phyloP scores from a whole-genome alignment of 768 basidiomycete species.

The Lyophyllum shimeji region DNA sequence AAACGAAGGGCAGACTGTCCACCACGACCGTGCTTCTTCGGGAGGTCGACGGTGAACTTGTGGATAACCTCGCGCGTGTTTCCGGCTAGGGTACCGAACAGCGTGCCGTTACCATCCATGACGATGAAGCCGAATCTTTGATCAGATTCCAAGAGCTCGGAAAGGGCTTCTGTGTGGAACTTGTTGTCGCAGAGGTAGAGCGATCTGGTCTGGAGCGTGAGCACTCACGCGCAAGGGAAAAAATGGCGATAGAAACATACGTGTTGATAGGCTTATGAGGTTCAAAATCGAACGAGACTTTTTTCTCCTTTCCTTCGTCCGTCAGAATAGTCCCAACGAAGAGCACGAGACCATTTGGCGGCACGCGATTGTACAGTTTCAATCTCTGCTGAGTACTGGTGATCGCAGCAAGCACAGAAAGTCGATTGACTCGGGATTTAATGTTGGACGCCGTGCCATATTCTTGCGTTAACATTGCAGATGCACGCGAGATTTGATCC shows the following conservation, averaged over 20 bases:
- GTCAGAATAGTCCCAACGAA: constrained; percentile 98
- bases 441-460: constrained; percentile 99
- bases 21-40: constrained; percentile 99
- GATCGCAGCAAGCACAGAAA: constrained; percentile 96
- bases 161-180: constrained; percentile 97
- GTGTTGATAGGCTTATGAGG: constrained; percentile 99
- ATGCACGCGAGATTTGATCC: constrained; percentile 94
- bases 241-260: constrained; percentile 43
- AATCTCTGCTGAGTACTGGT: constrained; percentile 97
- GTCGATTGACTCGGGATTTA: constrained; percentile 97
- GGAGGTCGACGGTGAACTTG: constrained; percentile 98
- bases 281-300: constrained; percentile 97
- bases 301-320: constrained; percentile 99
- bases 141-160: constrained; percentile 95
- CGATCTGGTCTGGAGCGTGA: constrained; percentile 51
- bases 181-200: constrained; percentile 99
- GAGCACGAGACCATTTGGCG: constrained; percentile 94
- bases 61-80: constrained; percentile 97
- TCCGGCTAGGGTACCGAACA: constrained; percentile 93
- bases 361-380: constrained; percentile 95
- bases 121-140: constrained; percentile 99
- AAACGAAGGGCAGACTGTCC: constrained; percentile 99
- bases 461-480: constrained; percentile 96
- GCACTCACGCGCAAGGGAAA: not conserved
- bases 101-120: constrained; percentile 98